Evolutionary conservation across 73 alveolate species (phyloP), one percentile per base, ranked within the genome.

Genomic region (Paraurostyla sp.): DNA sequence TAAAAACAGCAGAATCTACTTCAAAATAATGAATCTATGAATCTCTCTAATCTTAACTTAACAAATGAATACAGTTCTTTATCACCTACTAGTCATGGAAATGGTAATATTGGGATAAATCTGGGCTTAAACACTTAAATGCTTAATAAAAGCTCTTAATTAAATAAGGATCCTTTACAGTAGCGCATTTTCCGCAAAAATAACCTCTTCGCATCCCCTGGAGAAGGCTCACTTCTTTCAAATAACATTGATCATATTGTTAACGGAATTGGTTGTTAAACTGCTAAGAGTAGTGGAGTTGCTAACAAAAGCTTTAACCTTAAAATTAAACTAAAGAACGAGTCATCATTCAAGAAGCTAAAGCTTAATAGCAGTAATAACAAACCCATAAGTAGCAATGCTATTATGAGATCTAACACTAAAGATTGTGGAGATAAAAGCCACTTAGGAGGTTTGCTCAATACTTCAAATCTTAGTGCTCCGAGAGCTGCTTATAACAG

Each of bases 51-150:
- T 36, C n/a, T 78, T n/a, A 78, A 78, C 78, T 59, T 78, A 4
- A 78, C 89, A 15, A 50, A 78, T 32, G 89, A 78, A 40, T 78
- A 54, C 62, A 51, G 80, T 52, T 78, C 89, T 0, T 43, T 78
- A 9, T 43, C 75, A 7, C 89, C 89, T 0, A 78, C 89, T 20
- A 78, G 78, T 38, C 43, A 73, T 25, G 40, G 35, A 6, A 27
- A n/a, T 1, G 57, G 36, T 23, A 56, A 23, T 13, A n/a, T n/a
- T n/a, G n/a, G n/a, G n/a, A n/a, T n/a, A n/a, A n/a, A n/a, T n/a
- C n/a, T n/a, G n/a, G n/a, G 59, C 16, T 13, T 20, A 0, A 27
- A 16, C 4, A 73, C 69, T 33, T 45, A 45, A 20, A 43, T 43
- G 3, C 80, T 78, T 3, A 78, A 78, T 35, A 54, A 78, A 22